A percentile compares a stretch with the other conserved stretches of the same genome.
These are phyloP conservation scores for Aspergillus japonicus DNA, from an alignment of 2,329 filamentous ascomycete species.

Conservation along the genomic window DNA sequence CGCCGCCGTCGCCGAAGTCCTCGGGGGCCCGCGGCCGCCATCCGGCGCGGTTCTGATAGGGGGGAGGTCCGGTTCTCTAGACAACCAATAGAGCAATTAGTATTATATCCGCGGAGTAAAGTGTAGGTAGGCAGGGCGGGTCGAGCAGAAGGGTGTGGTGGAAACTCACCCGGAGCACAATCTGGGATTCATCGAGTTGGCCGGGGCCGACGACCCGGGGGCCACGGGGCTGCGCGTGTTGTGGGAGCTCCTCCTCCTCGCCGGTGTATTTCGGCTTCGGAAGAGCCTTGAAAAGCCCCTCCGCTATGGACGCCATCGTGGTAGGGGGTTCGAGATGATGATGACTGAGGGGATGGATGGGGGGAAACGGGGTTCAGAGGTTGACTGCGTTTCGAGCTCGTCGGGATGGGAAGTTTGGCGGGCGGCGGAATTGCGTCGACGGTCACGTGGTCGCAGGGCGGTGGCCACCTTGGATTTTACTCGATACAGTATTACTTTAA, in stretches of 20 bases:
- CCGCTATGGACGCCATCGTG: constrained; percentile 64
- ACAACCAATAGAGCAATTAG: neutral
- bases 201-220: constrained; percentile 77
- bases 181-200: constrained; percentile 79
- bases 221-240: constrained; percentile 70
- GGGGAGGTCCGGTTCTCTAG: constrained; percentile 75
- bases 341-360: constrained; percentile 16
- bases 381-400: constrained; percentile 16
- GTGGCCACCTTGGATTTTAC: neutral
- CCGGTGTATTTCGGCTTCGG: constrained; percentile 90
- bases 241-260: constrained; percentile 77
- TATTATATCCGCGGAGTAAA: too few species aligned
- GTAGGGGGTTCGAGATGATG: constrained; percentile 17
- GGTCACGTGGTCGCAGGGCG: constrained; percentile 1
- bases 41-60: constrained; percentile 81
- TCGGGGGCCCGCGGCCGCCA: constrained; percentile 88
- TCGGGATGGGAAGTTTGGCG: constrained; percentile 11
- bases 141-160: neutral
- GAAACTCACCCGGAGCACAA: constrained; percentile 69
- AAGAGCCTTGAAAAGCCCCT: constrained; percentile 73
- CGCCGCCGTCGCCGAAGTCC: constrained; percentile 94
- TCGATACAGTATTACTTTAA: too few species aligned
- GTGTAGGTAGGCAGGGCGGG: neutral
- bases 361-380: neutral
- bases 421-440: constrained; percentile 13